These are phyloP conservation scores for Euphorbia pulcherrima DNA, from an alignment of 345 rosid genomes.

Conservation along the genomic window DNA sequence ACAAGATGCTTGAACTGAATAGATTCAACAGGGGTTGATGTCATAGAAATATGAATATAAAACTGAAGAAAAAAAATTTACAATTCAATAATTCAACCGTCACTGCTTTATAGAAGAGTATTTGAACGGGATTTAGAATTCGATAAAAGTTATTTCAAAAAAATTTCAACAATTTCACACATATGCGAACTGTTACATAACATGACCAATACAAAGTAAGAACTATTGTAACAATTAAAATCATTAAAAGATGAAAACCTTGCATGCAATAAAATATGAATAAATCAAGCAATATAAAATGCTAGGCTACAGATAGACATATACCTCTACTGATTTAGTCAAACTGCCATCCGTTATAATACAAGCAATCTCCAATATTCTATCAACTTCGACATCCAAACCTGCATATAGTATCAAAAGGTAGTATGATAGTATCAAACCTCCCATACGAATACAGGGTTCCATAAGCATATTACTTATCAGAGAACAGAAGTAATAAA, in stretches of 20 bases:
- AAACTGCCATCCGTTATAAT: constrained; percentile 78
- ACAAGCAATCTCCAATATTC: constrained; percentile 93
- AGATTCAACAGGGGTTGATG: too few species aligned
- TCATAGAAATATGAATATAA: too few species aligned
- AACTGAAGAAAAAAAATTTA: too few species aligned
- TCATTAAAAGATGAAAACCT: neutral
- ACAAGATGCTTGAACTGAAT: too few species aligned
- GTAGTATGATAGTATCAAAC: too few species aligned
- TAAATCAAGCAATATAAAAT: neutral
- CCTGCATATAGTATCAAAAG: constrained; percentile 63
- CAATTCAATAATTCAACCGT: too few species aligned
- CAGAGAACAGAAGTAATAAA: too few species aligned
- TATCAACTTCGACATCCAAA: constrained; percentile 65
- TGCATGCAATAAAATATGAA: neutral
- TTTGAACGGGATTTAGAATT: too few species aligned
- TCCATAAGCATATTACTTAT: too few species aligned
- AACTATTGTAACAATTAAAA: neutral
- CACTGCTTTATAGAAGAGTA: too few species aligned
- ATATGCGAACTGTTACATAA: neutral
- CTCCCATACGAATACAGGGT: too few species aligned
- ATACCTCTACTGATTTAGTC: constrained; percentile 71
- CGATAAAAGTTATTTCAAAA: neutral
- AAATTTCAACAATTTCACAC: neutral
- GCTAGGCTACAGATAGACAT: constrained; percentile 2
- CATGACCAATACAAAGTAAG: neutral